These are phyloP conservation scores for Reutealis trisperma DNA, from an alignment of 345 rosid species.

Conservation along the genomic window DNA sequence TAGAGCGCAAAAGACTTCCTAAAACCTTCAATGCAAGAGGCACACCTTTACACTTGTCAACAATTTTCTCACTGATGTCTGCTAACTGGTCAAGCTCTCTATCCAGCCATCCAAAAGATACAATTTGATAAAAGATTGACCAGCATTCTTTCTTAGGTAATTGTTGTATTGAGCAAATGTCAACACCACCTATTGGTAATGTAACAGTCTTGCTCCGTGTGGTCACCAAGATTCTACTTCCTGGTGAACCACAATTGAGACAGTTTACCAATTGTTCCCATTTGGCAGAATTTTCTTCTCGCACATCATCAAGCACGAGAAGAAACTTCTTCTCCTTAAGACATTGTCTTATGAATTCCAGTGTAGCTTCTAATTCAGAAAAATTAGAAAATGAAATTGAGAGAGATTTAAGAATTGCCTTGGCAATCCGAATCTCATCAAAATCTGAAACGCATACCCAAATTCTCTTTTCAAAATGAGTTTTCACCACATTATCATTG, in stretches of 20 bases:
- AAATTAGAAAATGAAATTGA: fast-evolving
- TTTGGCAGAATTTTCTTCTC: neutral
- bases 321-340: neutral
- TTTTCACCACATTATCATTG: neutral
- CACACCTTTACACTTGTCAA: neutral
- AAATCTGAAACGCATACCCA: constrained; percentile 20
- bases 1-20: constrained; percentile 7
- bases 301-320: constrained; percentile 4
- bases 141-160: neutral
- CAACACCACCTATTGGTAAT: neutral
- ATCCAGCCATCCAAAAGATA: neutral
- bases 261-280: neutral
- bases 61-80: neutral
- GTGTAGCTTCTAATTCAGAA: neutral
- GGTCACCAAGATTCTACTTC: neutral
- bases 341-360: fast-evolving
- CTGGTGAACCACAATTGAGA: neutral
- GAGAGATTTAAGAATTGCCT: neutral
- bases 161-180: neutral
- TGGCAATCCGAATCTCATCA: neutral
- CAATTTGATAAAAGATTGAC: neutral
- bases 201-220: neutral
- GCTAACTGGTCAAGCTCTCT: neutral
- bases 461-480: neutral
- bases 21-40: constrained; percentile 1